Percentiles rank a stretch among this genome's conserved stretches.
Conservation (phyloP, 345 rosid genomes). For the Linum usitatissimum region DNA sequence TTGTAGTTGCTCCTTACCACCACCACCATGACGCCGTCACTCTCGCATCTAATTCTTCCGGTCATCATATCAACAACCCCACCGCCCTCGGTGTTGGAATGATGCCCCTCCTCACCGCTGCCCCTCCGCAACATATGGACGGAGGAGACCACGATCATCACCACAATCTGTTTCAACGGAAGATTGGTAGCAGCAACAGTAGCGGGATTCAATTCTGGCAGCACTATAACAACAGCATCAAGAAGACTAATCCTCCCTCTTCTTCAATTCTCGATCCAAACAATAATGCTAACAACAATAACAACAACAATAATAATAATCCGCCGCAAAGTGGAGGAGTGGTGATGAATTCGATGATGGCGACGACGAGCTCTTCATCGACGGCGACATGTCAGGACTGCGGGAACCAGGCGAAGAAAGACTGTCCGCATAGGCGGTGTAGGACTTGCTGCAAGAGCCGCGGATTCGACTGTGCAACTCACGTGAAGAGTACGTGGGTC, state of each 20-base stretch:
- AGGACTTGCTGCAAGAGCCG: slow-evolving; percentile 94
- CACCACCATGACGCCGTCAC: slow-evolving; percentile 28
- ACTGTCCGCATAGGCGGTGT: slow-evolving; percentile 72
- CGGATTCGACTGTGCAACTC: slow-evolving; percentile 81
- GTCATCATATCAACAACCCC: slow-evolving; percentile 26
- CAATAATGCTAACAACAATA: slow-evolving; percentile 16
- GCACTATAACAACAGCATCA: slow-evolving; percentile 27
- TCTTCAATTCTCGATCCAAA: slow-evolving; percentile 22
- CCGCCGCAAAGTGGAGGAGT: slow-evolving; percentile 4
- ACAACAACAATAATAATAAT: not conserved
- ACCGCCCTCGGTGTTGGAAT: slow-evolving; percentile 64
- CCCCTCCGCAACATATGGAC: slow-evolving; percentile 39
- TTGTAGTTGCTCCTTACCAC: slow-evolving; percentile 67
- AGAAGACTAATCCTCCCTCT: slow-evolving; percentile 17
- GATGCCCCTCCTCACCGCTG: slow-evolving; percentile 60
- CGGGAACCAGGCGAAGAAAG: slow-evolving; percentile 98
- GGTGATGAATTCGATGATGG: slow-evolving; percentile 22
- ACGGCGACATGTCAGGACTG: slow-evolving; percentile 84
- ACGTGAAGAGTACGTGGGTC: slow-evolving; percentile 99
- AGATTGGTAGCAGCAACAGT: slow-evolving; percentile 26
- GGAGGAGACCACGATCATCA: slow-evolving; percentile 32
- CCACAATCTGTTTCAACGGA: slow-evolving; percentile 20
- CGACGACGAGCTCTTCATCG: slow-evolving; percentile 15
- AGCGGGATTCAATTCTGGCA: slow-evolving; percentile 73
- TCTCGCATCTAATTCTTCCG: slow-evolving; percentile 17